Evolutionary conservation across 1,139 yeast species (phyloP), one percentile per base, ranked within the genome.

Genomic region (Zygosaccharomyces sapae): DNA sequence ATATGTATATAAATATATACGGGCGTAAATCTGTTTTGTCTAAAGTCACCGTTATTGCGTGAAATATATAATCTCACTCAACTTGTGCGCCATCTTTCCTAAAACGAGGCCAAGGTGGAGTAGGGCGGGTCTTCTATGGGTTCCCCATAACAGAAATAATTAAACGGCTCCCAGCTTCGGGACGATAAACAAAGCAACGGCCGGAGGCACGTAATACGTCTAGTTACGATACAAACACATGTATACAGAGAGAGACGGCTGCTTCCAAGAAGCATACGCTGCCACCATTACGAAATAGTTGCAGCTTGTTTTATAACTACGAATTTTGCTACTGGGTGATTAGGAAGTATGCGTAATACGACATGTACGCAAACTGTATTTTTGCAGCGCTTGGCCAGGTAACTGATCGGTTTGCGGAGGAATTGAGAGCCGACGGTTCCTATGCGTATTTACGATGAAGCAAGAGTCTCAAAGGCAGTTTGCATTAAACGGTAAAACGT

Each of bases 1-100:
- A 41, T 30, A 24, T 33, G 24, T 20, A 13, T 30, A 41, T 22
- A 27, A 13, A 25, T 34, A 36, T 22, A n/a, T 31, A 22, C 25
- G 25, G 25, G 7, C 7, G 25, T 31, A 13, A 29, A 18, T 31
- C 18, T 31, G 34, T 31, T 31, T 31, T 31, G 25, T 22, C 25
- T 6, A 22, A 31, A 8, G 18, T 12, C 19, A 13, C 18, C 18
- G 13, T 13, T 22, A 22, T 38, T 38, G 41, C 41, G 41, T 38
- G 41, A 38, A 38, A 38, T 38, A 38, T 38, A 38, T 38, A 38
- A 38, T 38, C 41, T 38, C 33, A 10, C 41, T 38, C 41, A 27
- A 9, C 13, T 27, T 12, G 25, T 38, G 41, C 41, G 31, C 34
- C 41, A 29, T 29, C 30, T 38, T 38, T 38, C 41, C 41, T 38